Evolutionary conservation across 257 asterid genomes (phyloP).

Genomic region (Solanum sejunctum): DNA sequence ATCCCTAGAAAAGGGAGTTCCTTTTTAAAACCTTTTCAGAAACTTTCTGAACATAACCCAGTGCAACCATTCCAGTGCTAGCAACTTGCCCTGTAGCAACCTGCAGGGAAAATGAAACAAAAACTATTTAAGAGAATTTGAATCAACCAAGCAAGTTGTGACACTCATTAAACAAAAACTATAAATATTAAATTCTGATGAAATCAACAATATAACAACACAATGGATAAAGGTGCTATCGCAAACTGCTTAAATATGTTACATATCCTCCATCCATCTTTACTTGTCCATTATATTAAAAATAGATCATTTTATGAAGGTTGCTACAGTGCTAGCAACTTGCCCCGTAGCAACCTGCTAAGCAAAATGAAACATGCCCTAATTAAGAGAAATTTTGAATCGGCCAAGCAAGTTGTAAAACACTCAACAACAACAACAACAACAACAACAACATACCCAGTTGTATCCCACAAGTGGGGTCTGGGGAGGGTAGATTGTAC

Average conservation of each 20-base stretch:
- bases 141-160: neutral
- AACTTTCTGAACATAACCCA: constrained; percentile 70
- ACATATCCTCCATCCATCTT: too few relatives aligned
- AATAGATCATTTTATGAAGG: too few relatives aligned
- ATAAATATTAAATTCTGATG: neutral
- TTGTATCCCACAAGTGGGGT: too few relatives aligned
- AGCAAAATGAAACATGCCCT: too few relatives aligned
- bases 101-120: constrained; percentile 10
- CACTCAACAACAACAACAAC: too few relatives aligned
- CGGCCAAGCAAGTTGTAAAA: too few relatives aligned
- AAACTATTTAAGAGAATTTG: neutral
- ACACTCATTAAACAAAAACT: neutral
- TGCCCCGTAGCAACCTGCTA: too few relatives aligned
- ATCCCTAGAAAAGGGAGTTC: neutral
- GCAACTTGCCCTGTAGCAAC: constrained; percentile 77
- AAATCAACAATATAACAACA: neutral
- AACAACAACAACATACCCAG: too few relatives aligned
- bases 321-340: too few relatives aligned
- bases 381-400: too few relatives aligned
- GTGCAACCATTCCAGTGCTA: constrained; percentile 70
- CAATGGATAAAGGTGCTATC: neutral
- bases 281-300: too few relatives aligned
- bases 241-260: neutral
- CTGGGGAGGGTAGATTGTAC: too few relatives aligned
- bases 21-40: constrained; percentile 37